These are phyloP conservation scores for Prototheca stagnorum DNA, from an alignment of 163 green algal species.

Conservation along the genomic window DNA sequence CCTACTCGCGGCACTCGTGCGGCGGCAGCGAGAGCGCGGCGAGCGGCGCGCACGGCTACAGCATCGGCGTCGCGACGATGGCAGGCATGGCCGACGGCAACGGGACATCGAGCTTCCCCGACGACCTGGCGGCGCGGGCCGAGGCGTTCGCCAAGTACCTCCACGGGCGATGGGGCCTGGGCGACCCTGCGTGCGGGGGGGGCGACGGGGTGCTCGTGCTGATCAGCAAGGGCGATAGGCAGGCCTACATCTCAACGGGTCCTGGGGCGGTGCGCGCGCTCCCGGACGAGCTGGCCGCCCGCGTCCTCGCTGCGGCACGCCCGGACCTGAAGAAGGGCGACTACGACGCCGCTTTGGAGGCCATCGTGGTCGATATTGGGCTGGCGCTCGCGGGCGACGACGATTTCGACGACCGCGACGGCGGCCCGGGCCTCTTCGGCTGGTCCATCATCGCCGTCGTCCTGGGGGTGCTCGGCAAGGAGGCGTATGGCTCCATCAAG, in stretches of 20 bases:
- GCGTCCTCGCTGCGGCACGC: conserved; percentile 14
- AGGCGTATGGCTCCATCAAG: neutral
- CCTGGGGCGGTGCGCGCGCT: conserved; percentile 3
- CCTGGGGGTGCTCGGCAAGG: conserved; percentile 1
- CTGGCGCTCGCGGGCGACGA: conserved; percentile 27
- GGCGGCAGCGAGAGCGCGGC: too few relatives aligned
- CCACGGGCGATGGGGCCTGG: conserved; percentile 42
- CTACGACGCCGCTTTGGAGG: conserved; percentile 35
- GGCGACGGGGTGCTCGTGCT: conserved; percentile 46
- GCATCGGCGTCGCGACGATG: too few relatives aligned
- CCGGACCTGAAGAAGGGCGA: conserved; percentile 11
- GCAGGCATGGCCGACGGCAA: too few relatives aligned
- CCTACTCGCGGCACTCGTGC: too few relatives aligned
- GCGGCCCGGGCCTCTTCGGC: conserved; percentile 5
- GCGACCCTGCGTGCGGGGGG: conserved; percentile 28
- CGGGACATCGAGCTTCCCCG: too few relatives aligned
- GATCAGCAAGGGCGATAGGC: conserved; percentile 30
- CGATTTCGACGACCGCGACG: conserved; percentile 3
- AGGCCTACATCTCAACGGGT: conserved; percentile 34
- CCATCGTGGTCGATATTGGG: conserved; percentile 36
- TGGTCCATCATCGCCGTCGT: too few relatives aligned
- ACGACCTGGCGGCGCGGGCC: too few relatives aligned
- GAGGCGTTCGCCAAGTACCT: conserved; percentile 32
- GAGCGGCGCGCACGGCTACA: too few relatives aligned
- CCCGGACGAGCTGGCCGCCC: neutral